phyloP scores from a whole-genome alignment of 768 basidiomycete species.

The Phylloporus rhodoxanthus region DNA sequence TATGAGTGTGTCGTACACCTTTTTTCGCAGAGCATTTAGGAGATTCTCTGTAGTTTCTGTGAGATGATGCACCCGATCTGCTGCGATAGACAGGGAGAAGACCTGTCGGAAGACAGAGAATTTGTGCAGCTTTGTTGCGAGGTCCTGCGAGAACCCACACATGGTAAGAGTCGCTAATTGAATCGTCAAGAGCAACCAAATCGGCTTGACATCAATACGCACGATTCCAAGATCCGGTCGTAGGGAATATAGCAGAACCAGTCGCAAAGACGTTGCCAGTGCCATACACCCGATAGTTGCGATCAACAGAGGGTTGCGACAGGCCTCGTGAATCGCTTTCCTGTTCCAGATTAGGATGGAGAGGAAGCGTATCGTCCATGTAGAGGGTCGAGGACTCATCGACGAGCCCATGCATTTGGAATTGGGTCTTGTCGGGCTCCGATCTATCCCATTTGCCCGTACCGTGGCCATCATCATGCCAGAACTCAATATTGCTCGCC shows the following conservation, averaged over 20 bases:
- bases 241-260: constrained; percentile 14
- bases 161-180: constrained; percentile 8
- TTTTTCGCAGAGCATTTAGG: not conserved
- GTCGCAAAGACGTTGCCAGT: constrained; percentile 18
- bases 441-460: not conserved
- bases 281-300: constrained; percentile 11
- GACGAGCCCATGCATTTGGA: not conserved
- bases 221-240: constrained; percentile 17
- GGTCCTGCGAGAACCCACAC: constrained; percentile 12
- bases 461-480: not conserved
- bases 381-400: constrained; percentile 6
- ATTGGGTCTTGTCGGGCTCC: not conserved
- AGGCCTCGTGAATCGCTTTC: not conserved
- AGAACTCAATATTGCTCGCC: constrained; percentile 1
- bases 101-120: constrained; percentile 5
- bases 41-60: not conserved
- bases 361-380: constrained; percentile 6
- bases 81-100: constrained; percentile 4
- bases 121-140: constrained; percentile 9
- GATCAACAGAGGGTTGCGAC: constrained; percentile 6
- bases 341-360: constrained; percentile 1
- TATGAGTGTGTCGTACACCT: not conserved
- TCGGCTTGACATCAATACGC: not conserved
- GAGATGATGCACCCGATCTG: not conserved
- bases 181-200: not conserved